Evolutionary conservation across 2,329 filamentous ascomycete species (phyloP).

Genomic region (Talaromyces pinophilus): DNA sequence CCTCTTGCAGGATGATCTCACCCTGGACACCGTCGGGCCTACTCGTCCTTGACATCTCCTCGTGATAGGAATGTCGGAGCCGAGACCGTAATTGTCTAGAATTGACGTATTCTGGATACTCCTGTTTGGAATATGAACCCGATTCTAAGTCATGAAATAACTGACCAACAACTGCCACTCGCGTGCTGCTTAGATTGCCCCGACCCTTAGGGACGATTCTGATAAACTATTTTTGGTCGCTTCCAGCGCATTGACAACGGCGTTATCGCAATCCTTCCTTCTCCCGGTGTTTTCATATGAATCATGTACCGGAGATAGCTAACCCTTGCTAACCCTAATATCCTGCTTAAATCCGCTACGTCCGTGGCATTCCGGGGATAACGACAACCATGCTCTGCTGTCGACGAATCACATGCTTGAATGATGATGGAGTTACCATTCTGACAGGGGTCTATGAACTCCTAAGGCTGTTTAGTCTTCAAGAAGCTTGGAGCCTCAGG

Average conservation of each 20-base stretch:
- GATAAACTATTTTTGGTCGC: background rate
- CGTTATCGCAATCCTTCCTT: background rate
- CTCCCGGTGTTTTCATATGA: background rate
- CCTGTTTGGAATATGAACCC: background rate
- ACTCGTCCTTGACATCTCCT: background rate
- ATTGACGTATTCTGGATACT: background rate
- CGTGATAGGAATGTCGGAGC: background rate
- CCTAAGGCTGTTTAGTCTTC: background rate
- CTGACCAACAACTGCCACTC: background rate
- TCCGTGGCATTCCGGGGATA: constrained; percentile 11
- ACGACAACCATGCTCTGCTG: background rate
- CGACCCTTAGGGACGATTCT: background rate
- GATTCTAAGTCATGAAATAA: background rate
- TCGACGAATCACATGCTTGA: background rate
- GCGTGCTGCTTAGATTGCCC: background rate
- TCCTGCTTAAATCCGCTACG: background rate
- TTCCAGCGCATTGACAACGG: background rate
- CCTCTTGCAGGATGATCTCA: background rate
- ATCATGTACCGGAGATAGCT: constrained; percentile 1
- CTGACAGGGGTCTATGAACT: background rate
- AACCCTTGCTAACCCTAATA: background rate
- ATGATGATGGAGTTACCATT: background rate
- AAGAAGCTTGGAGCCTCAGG: background rate
- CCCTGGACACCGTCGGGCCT: background rate
- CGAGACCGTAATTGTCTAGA: background rate